A percentile compares a stretch with the other conserved stretches of the same genome.
phyloP scores from a whole-genome alignment of 2,329 filamentous ascomycete species.

The Sarocladium brachiariae region DNA sequence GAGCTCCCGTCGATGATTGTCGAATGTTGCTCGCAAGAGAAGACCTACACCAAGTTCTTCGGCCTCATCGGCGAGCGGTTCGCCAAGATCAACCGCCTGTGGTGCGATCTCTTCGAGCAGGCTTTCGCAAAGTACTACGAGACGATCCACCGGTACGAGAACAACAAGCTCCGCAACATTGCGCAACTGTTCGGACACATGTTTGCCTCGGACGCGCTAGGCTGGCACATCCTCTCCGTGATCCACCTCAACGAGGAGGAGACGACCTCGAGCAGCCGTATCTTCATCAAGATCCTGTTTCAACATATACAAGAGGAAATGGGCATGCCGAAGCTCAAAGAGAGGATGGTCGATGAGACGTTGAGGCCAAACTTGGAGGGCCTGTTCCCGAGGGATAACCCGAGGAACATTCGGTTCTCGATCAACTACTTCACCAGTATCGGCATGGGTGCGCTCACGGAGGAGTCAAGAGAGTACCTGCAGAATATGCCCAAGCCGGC shows the following conservation, averaged over 20 bases:
- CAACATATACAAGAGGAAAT: slow-evolving; percentile 85
- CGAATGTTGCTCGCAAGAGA: slow-evolving; percentile 93
- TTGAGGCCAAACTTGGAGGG: slow-evolving; percentile 74
- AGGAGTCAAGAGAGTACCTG: slow-evolving; percentile 87
- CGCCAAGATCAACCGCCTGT: slow-evolving; percentile 90
- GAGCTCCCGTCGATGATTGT: slow-evolving; percentile 96
- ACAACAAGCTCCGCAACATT: slow-evolving; percentile 89
- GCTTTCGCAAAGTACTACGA: slow-evolving; percentile 92
- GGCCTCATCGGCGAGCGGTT: slow-evolving; percentile 91
- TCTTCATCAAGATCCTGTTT: slow-evolving; percentile 97
- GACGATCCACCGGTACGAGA: slow-evolving; percentile 95
- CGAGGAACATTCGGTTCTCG: slow-evolving; percentile 86
- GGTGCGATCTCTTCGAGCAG: slow-evolving; percentile 88
- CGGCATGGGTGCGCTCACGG: slow-evolving; percentile 88
- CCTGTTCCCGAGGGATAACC: slow-evolving; percentile 83
- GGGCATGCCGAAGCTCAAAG: slow-evolving; percentile 72
- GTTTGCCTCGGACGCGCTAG: slow-evolving; percentile 78
- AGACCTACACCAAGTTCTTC: slow-evolving; percentile 96
- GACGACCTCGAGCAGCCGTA: slow-evolving; percentile 91
- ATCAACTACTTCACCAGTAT: slow-evolving; percentile 99
- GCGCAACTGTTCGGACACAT: slow-evolving; percentile 92
- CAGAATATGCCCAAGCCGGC: slow-evolving; percentile 85
- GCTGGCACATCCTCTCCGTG: slow-evolving; percentile 81
- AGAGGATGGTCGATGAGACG: slow-evolving; percentile 69
- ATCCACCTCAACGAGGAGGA: slow-evolving; percentile 94